These are phyloP conservation scores for Rhizomucor pusillus DNA, from an alignment of 371 early-diverging fungal genomes.

Conservation along the genomic window DNA sequence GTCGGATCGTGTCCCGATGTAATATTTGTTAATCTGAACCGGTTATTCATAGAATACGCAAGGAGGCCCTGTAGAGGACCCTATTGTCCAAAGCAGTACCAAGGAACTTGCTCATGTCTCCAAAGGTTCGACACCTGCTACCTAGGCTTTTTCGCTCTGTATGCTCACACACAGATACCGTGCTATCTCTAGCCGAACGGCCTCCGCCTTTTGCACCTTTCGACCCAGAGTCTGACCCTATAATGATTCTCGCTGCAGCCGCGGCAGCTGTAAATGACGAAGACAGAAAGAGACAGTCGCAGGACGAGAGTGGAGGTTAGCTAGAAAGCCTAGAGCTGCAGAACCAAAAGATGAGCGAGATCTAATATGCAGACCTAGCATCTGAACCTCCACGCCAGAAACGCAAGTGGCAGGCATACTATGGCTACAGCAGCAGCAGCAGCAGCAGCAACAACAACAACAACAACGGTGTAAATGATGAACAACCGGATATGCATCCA, in stretches of 20 bases:
- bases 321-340: too few relatives aligned
- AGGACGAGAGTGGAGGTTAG: too few relatives aligned
- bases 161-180: background rate
- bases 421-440: conserved; percentile 3
- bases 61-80: background rate
- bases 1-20: conserved; percentile 8
- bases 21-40: conserved; percentile 4
- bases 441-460: background rate
- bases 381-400: conserved; percentile 1
- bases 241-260: conserved; percentile 44
- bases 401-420: conserved; percentile 11
- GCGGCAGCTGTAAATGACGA: conserved; percentile 37
- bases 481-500: background rate
- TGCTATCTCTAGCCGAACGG: background rate
- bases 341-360: too few relatives aligned
- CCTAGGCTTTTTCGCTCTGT: background rate
- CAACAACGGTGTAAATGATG: conserved; percentile 2
- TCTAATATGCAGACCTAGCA: background rate
- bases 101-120: background rate
- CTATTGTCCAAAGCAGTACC: background rate
- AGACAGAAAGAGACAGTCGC: background rate
- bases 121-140: background rate
- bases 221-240: conserved; percentile 31
- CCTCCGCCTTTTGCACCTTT: conserved; percentile 1
- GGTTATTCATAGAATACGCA: too few relatives aligned